Evolutionary conservation across 2,329 filamentous ascomycete species (phyloP), one percentile per base, ranked within the genome.

Genomic region (Curvularia sp.): DNA sequence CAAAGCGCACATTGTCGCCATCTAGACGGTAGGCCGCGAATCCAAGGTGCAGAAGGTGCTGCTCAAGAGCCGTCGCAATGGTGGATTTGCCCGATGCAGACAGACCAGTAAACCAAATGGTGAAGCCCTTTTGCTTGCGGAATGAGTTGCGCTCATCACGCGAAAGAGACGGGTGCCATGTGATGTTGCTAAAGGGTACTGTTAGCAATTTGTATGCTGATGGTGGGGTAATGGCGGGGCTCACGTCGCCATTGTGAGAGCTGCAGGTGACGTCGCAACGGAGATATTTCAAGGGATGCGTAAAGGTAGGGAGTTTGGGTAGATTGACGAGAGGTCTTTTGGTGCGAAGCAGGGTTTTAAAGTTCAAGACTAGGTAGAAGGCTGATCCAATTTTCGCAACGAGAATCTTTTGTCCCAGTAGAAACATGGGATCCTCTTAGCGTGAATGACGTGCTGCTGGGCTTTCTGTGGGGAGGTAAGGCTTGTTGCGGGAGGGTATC

Each of bases 1-100:
- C 95, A 82, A 98, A 97, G 61, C 95, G 94, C 67, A 99, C 90
- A 80, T 99, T 99, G 86, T 99, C 95, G 73, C 94, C 95, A 80
- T 99, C 95, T 28, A 99, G 89, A 52, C 95, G 89, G 86, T 99
- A 99, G 60, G 93, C 91, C 55, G 89, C 83, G 50, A 95, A 82
- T 42, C 89, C 90, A 10, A 92, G 85, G 78, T 96, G 93, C 55
- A 99, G 87, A 32, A 99, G 89, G 79, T 97, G 93, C 82, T 97
- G 94, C 84, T 99, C 95, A 39, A 99, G 90, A 15, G 95, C 95
- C 2, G 92, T 96, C 54, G 95, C 95, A 63, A 99, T 92, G 57
- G 95, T 99, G 51, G 94, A 97, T 82, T 99, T 99, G 75, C 95
- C 95, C 0, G 92, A 97, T 50, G 94, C 95, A 36, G 92, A 96